These are phyloP conservation scores for Russula abietina DNA, from an alignment of 768 basidiomycete genomes.

Conservation along the genomic window DNA sequence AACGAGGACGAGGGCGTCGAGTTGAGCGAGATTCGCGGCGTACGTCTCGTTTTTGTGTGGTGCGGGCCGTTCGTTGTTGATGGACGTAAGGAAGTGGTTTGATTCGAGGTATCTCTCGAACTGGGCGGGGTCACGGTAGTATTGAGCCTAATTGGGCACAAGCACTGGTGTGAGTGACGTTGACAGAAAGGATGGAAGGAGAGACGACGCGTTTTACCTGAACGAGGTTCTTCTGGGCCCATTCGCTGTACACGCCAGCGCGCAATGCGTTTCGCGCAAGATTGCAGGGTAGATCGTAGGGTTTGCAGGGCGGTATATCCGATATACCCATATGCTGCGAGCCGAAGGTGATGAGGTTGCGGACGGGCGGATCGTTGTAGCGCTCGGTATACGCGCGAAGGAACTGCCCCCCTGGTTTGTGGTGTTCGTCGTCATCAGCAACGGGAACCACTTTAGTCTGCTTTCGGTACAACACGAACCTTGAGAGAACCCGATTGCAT, in stretches of 20 bases:
- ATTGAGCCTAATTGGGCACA: slow-evolving; percentile 60
- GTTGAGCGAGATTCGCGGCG: slow-evolving; percentile 49
- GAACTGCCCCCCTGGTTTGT: slow-evolving; percentile 65
- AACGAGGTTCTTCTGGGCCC: slow-evolving; percentile 71
- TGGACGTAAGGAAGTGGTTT: slow-evolving; percentile 62
- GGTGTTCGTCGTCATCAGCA: not conserved
- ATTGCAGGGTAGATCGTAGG: slow-evolving; percentile 65
- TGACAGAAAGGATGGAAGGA: not conserved
- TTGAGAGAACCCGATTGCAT: slow-evolving; percentile 87
- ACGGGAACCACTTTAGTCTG: not conserved
- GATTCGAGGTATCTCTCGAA: slow-evolving; percentile 51
- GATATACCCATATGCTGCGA: slow-evolving; percentile 84
- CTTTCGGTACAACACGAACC: slow-evolving; percentile 34
- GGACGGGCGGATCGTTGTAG: slow-evolving; percentile 64
- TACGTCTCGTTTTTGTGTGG: slow-evolving; percentile 52
- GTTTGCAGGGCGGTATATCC: slow-evolving; percentile 60
- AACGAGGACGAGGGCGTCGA: slow-evolving; percentile 66
- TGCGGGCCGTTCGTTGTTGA: slow-evolving; percentile 71
- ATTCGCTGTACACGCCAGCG: slow-evolving; percentile 60
- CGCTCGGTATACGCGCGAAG: slow-evolving; percentile 78
- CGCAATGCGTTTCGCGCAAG: slow-evolving; percentile 56
- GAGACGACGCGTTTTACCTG: slow-evolving; percentile 38
- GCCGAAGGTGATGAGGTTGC: slow-evolving; percentile 83
- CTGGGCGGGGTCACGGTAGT: slow-evolving; percentile 68
- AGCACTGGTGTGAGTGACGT: not conserved